phyloP scores from a whole-genome alignment of 2,329 filamentous ascomycete genomes.

The Pseudocercospora fuligena region DNA sequence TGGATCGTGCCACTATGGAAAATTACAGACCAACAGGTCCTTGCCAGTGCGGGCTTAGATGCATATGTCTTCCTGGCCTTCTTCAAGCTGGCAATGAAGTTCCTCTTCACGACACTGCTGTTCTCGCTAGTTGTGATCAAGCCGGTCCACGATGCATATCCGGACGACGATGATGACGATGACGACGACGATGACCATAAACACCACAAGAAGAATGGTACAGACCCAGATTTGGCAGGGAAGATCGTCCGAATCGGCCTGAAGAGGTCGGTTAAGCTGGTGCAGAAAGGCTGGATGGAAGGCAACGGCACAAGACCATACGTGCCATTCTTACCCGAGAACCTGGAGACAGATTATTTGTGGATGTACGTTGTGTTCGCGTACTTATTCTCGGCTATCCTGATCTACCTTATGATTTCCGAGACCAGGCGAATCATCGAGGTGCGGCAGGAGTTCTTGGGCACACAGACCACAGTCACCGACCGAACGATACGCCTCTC shows the following conservation, averaged over 20 bases:
- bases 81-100: conserved; percentile 91
- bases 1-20: conserved; percentile 88
- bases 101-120: conserved; percentile 78
- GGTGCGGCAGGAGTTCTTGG: conserved; percentile 86
- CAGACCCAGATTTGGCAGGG: conserved; percentile 13
- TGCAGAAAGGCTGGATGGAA: conserved; percentile 13
- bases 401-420: conserved; percentile 79
- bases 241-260: conserved; percentile 15
- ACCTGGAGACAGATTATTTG: conserved; percentile 64
- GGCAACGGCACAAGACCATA: conserved; percentile 13
- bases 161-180: conserved; percentile 43
- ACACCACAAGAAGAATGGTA: conserved; percentile 31
- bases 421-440: conserved; percentile 86
- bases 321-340: conserved; percentile 26
- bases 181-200: conserved; percentile 28
- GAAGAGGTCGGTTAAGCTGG: conserved; percentile 24
- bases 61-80: conserved; percentile 95
- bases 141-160: conserved; percentile 78
- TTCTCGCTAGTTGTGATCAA: conserved; percentile 81
- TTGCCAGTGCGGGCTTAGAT: conserved; percentile 89
- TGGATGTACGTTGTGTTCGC: conserved; percentile 96
- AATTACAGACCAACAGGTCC: conserved; percentile 85
- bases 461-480: conserved; percentile 91
- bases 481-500: conserved; percentile 92
- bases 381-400: conserved; percentile 85